Conservation (phyloP, 441 rosid genomes). For the Dalechampia spathulata region DNA sequence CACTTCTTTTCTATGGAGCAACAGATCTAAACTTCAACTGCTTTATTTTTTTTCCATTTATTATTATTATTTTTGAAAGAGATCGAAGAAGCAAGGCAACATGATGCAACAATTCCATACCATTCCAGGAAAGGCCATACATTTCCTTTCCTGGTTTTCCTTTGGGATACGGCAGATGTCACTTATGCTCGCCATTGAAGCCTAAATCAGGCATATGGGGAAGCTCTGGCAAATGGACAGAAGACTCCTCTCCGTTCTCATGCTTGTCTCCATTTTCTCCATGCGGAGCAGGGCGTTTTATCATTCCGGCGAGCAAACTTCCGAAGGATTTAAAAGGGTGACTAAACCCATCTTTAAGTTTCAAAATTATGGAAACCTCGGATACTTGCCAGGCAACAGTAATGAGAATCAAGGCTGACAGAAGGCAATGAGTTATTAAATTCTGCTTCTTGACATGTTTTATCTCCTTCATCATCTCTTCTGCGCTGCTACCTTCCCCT, state of each 20-base stretch:
- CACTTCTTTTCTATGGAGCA: too few relatives aligned
- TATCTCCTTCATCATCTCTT: slow-evolving; percentile 56
- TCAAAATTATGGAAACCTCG: slow-evolving; percentile 53
- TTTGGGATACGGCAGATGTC: background rate
- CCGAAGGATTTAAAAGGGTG: slow-evolving; percentile 59
- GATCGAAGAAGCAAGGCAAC: too few relatives aligned
- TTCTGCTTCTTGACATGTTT: slow-evolving; percentile 62
- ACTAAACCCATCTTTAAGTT: slow-evolving; percentile 43
- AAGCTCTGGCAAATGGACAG: slow-evolving; percentile 44
- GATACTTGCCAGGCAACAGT: slow-evolving; percentile 85
- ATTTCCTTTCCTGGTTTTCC: background rate
- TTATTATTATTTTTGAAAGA: too few relatives aligned
- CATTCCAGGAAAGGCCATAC: too few relatives aligned
- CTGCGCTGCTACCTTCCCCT: slow-evolving; percentile 10
- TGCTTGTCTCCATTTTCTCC: slow-evolving; percentile 16
- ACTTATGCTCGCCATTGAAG: slow-evolving; percentile 16
- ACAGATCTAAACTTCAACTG: too few relatives aligned
- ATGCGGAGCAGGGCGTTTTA: slow-evolving; percentile 19
- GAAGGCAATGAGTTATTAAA: slow-evolving; percentile 55
- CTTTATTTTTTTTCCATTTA: too few relatives aligned
- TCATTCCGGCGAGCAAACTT: slow-evolving; percentile 31
- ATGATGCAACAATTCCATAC: too few relatives aligned
- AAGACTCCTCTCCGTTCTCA: slow-evolving; percentile 10
- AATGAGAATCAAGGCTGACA: slow-evolving; percentile 56
- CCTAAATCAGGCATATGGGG: slow-evolving; percentile 33